Base-by-base conservation (phyloP, 2,329 filamentous ascomycete species). In the Verticillium klebahnii region DNA sequence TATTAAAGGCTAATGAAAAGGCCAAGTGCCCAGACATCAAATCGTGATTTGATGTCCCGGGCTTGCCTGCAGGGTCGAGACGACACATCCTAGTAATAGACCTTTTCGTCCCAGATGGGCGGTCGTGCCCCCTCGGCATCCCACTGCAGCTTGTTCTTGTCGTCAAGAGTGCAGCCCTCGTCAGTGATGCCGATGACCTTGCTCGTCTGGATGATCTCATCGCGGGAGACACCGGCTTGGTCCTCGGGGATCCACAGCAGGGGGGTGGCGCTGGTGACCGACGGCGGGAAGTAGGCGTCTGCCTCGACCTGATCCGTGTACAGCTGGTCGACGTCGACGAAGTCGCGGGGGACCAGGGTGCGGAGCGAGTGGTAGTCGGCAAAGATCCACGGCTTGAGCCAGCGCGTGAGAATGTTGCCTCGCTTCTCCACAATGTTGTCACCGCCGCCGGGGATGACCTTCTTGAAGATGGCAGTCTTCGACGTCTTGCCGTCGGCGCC, bases 171-270 rank as follows among this genome's bases (percentile, higher is more conserved):
- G 55, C 89, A 89, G 19, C 88, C 89, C 67, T 92, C 89, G 67
- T 97, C 92, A 0, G 90, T 93, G 66, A 96, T 94, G 1, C 88
- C 85, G 34, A 92, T 90, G 36, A 91, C 83, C 69, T 84, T 85
- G 67, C 80, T 80, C 0, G 90, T 90, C 68, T 95, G 90, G 14
- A 80, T 80, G 60, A 95, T 81, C 74, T 96, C 93, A 72, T 96
- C 90, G 68, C 82, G 82, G 60, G 88, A 92, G 52, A 97, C 85
- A 11, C 92, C 90, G 29, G 87, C 84, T 1, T 82, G 76, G 69
- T 97, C 93, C 62, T 85, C 81, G 0, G 93, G 92, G 60, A 97
- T 90, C 93, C 93, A 97, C n/a, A 97, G 80, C 34, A 92, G 77
- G 2, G 91, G 90, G 1, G 84, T 75, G 67, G 81, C 67, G 64